phyloP scores from a whole-genome alignment of 352 stramenopile species.

The Pythium monospermum region DNA sequence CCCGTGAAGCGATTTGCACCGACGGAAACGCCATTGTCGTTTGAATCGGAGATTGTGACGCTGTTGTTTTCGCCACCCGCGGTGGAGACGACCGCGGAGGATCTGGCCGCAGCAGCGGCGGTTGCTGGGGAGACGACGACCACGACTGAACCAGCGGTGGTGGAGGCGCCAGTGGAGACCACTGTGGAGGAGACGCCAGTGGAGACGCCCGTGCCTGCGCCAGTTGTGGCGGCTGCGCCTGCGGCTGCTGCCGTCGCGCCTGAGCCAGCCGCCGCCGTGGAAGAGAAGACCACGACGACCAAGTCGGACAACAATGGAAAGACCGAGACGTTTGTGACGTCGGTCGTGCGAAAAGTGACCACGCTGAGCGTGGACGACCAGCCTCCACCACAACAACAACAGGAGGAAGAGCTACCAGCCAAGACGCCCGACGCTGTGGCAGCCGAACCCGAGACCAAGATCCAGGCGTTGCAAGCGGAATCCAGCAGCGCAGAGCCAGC shows the following conservation, averaged over 20 bases:
- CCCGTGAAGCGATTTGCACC: constrained; percentile 71
- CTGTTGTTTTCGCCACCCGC: constrained; percentile 38
- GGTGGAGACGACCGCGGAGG: constrained; percentile 23
- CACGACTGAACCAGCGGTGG: not conserved
- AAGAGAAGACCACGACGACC: not conserved
- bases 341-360: constrained; percentile 10
- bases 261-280: constrained; percentile 6
- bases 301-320: not conserved
- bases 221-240: not conserved
- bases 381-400: too few species aligned
- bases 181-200: constrained; percentile 3
- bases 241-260: not conserved
- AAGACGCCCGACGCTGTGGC: constrained; percentile 10
- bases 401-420: constrained; percentile 7
- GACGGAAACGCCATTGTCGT: constrained; percentile 56
- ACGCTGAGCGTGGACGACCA: constrained; percentile 18
- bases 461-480: not conserved
- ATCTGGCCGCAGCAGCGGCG: constrained; percentile 9
- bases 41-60: constrained; percentile 76
- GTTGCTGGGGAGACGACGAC: not conserved
- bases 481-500: not conserved
- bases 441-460: not conserved
- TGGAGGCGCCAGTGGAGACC: not conserved
- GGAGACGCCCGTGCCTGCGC: constrained; percentile 1
- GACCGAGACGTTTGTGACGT: constrained; percentile 12